Evolutionary conservation across 2,329 filamentous ascomycete species (phyloP).

Genomic region (Trichoderma cornu-damae): DNA sequence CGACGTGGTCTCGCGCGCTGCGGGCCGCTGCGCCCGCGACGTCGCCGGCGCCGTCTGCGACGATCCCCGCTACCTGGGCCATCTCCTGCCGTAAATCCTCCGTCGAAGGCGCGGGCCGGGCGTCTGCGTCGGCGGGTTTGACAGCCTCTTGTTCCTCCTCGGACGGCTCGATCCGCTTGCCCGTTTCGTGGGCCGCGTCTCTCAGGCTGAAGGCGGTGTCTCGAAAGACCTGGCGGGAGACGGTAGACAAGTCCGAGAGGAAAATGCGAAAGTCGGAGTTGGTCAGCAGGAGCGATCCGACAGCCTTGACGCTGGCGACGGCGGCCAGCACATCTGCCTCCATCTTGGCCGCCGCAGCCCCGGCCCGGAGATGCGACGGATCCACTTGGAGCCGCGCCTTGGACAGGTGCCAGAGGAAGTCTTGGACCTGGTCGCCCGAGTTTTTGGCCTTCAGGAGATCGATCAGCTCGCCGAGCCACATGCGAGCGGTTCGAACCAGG

Average conservation of each 20-base stretch:
- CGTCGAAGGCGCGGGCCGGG: slow-evolving; percentile 50
- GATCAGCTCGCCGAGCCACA: slow-evolving; percentile 75
- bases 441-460: slow-evolving; percentile 82
- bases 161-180: slow-evolving; percentile 66
- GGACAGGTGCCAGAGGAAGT: slow-evolving; percentile 80
- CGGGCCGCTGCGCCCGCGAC: slow-evolving; percentile 56
- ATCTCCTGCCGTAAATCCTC: slow-evolving; percentile 60
- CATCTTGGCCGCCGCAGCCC: slow-evolving; percentile 29
- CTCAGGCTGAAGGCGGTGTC: slow-evolving; percentile 80
- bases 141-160: slow-evolving; percentile 52
- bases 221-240: slow-evolving; percentile 78
- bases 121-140: slow-evolving; percentile 31
- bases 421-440: slow-evolving; percentile 75
- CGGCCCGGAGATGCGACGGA: slow-evolving; percentile 27
- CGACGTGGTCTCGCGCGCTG: slow-evolving; percentile 69
- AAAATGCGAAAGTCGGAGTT: slow-evolving; percentile 90
- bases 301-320: slow-evolving; percentile 75
- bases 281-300: slow-evolving; percentile 77
- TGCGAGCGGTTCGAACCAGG: slow-evolving; percentile 64
- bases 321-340: slow-evolving; percentile 39
- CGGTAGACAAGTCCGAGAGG: slow-evolving; percentile 69
- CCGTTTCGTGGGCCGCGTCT: slow-evolving; percentile 67
- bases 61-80: slow-evolving; percentile 49
- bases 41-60: slow-evolving; percentile 49
- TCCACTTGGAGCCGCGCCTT: slow-evolving; percentile 58